phyloP scores from a whole-genome alignment of 2,329 filamentous ascomycete genomes.

The Zasmidium angulare region DNA sequence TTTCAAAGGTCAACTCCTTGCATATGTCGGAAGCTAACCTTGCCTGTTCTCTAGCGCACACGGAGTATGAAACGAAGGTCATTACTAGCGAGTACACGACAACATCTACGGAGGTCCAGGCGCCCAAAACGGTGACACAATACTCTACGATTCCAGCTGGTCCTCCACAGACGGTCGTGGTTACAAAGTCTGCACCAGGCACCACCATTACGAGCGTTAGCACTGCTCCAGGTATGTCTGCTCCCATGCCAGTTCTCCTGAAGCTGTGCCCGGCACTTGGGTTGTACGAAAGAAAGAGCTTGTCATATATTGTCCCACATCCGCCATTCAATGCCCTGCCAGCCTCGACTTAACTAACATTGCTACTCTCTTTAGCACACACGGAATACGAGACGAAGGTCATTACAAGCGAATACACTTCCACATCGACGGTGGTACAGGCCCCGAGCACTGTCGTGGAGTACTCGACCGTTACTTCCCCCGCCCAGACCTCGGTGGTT shows the following conservation, averaged over 20 bases:
- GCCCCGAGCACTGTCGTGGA: constrained; percentile 1
- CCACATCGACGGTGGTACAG: neutral
- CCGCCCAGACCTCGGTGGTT: no score
- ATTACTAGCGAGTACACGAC: constrained; percentile 2
- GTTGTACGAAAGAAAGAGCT: no score
- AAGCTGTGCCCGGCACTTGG: neutral
- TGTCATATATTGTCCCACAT: no score
- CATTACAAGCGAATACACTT: constrained; percentile 1
- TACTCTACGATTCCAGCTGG: neutral
- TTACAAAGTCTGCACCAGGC: neutral
- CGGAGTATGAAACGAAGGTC: neutral
- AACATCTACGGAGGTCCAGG: constrained; percentile 2
- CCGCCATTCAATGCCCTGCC: no score
- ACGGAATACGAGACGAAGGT: neutral
- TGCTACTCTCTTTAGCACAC: neutral
- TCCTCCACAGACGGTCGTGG: neutral
- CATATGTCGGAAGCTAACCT: no score
- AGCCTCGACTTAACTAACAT: no score
- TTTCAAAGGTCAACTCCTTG: no score
- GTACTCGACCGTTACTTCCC: no score
- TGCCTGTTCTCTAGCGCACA: neutral
- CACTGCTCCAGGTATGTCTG: neutral
- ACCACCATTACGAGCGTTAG: neutral
- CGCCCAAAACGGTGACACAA: neutral
- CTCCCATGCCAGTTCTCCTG: neutral